Evolutionary conservation across 352 stramenopile species (phyloP).

Genomic region (Phytophthora macrochlamydospora): DNA sequence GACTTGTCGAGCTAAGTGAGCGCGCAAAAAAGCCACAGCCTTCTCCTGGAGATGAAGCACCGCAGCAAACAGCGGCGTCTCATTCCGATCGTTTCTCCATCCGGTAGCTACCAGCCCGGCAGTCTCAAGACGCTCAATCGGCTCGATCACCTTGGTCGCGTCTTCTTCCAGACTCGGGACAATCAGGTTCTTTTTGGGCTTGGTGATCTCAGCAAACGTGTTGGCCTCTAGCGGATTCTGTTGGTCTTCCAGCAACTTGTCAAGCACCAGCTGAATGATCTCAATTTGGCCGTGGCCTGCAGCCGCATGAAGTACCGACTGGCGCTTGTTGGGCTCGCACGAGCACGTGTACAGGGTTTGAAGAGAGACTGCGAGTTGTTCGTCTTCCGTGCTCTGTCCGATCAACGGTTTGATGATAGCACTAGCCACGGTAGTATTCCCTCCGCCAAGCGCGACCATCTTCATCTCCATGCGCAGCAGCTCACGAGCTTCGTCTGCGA

Average conservation of each 20-base stretch:
- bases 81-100: slow-evolving; percentile 71
- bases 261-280: slow-evolving; percentile 58
- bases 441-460: slow-evolving; percentile 11
- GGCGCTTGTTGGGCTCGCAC: slow-evolving; percentile 65
- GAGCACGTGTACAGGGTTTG: slow-evolving; percentile 63
- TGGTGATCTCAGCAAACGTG: slow-evolving; percentile 6
- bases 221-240: slow-evolving; percentile 25
- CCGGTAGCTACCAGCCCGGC: slow-evolving; percentile 30
- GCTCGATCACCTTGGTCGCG: neutral
- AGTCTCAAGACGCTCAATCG: slow-evolving; percentile 27
- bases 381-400: slow-evolving; percentile 11
- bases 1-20: slow-evolving; percentile 44
- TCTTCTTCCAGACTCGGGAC: slow-evolving; percentile 20
- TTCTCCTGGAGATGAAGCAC: slow-evolving; percentile 57
- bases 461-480: slow-evolving; percentile 39
- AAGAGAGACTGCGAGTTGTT: slow-evolving; percentile 17
- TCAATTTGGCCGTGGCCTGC: slow-evolving; percentile 56
- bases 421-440: neutral
- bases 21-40: slow-evolving; percentile 42
- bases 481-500: slow-evolving; percentile 53
- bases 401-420: slow-evolving; percentile 10
- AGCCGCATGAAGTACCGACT: slow-evolving; percentile 70
- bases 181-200: slow-evolving; percentile 25
- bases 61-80: slow-evolving; percentile 73
- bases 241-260: slow-evolving; percentile 52